Base-by-base conservation (phyloP, 108 stramenopile genomes). In the Asterionellopsis glacialis region DNA sequence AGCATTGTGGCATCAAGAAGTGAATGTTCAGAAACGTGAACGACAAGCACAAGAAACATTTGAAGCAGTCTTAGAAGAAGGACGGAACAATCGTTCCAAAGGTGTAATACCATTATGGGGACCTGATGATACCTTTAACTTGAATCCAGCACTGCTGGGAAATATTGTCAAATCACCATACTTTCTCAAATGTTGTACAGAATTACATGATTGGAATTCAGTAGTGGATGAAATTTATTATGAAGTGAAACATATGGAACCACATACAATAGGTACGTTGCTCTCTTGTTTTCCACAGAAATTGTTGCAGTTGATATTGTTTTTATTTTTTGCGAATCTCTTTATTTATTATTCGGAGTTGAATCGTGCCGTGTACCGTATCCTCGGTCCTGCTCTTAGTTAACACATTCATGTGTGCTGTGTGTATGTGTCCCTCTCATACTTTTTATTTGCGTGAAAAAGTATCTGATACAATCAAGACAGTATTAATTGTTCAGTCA, bases 181-280 rank as follows among this genome's bases (percentile, higher is more conserved):
- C 73, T 97, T 97, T 64, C 60, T 70, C 33, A 83, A 86, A 42
- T 90, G 94, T 25, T 95, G 84, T 55, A 65, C 74, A 15, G 90
- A 90, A 28, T 64, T 96, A 23, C 61, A 57, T 9, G 95, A 96
- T 67, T 94, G 92, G 76, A 94, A 77, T 59, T 63, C 74, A 51
- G 55, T 95, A 15, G 80, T 96, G 23, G 94, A 95, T 72, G 96
- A 97, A 72, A 93, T 97, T 49, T 93, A 96, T 63, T 86, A 90
- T 63, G 73, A 88, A 64, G 90, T 93, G 45, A 82, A 87, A 43
- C 92, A 97, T 64, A 57, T 96, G 63, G 93, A 95, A 63, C 98
- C 98, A 14, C 97, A 86, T 81, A 77, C 91, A 15, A 62, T 48
- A 48, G 47, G 47, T 48, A 21, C 16, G 47, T 48, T 4, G 9